Base-by-base conservation (phyloP, 2,329 filamentous ascomycete genomes). In the Penicillium sp. region DNA sequence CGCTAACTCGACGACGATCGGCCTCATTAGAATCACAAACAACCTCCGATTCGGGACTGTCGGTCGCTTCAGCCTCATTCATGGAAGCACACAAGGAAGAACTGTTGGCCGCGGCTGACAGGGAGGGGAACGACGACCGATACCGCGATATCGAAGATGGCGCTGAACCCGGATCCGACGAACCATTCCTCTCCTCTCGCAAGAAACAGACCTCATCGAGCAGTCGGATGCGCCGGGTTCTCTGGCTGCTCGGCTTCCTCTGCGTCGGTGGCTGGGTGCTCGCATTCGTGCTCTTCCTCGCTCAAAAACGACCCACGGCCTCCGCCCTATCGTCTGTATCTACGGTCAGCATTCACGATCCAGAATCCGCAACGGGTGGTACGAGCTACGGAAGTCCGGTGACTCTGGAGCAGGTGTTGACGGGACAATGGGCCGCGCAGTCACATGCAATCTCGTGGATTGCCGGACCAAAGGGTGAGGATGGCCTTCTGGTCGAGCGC, bases 401-500 rank as follows among this genome's bases (percentile, higher is more conserved):
- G 48, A 78, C 76, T 3, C 64, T 80, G 8, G 70, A 77, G n/a
- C 70, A 78, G 54, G 71, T 78, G 7, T 67, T 79, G 44, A 61
- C 55, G 8, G 76, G 77, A 3, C 50, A 70, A 46, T 80, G 77
- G 75, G 54, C 57, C 7, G 69, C 76, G 4, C 67, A 53, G 49
- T 66, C 67, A 16, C 78, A 80, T 60, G 70, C 68, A 2, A 76
- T 81, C 46, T 74, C 77, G 1, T 81, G 79, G 79, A 77, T 80
- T 59, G 72, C 75, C 2, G 78, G 78, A 1, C 72, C 78, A n/a
- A 68, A 77, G 50, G 78, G 76, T 10, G 76, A 81, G 62, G 95
- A 99, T 71, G 95, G 95, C 1, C 74, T 98, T 58, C 75, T 99
- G 63, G 83, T 99, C 21, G 90, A 96, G 74, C 82, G 85, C 67